Evolutionary conservation across 331 rosid species (phyloP).

Genomic region (Quercus lobata): DNA sequence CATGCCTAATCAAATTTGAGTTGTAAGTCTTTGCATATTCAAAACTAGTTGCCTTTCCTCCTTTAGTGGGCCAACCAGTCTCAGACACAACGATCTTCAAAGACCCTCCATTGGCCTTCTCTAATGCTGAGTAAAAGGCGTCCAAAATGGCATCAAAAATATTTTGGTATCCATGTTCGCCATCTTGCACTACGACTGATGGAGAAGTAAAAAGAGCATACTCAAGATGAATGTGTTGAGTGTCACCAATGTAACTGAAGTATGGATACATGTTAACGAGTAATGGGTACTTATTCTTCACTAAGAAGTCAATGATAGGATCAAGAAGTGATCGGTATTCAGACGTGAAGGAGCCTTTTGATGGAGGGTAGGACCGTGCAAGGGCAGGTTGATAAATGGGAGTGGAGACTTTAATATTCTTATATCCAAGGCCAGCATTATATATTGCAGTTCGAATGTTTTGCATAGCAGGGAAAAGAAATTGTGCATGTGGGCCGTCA

Average conservation of each 20-base stretch:
- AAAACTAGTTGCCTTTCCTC: neutral
- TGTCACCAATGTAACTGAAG: neutral
- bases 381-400: conserved; percentile 17
- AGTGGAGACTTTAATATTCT: conserved; percentile 45
- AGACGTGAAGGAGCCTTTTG: conserved; percentile 24
- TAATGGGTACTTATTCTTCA: conserved; percentile 31
- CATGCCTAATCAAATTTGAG: neutral
- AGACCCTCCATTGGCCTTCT: neutral
- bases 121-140: neutral
- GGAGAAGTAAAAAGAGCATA: neutral
- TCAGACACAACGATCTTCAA: neutral
- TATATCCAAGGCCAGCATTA: conserved; percentile 13
- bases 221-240: neutral
- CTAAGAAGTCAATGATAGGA: conserved; percentile 25
- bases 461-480: conserved; percentile 41
- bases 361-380: conserved; percentile 31
- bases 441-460: conserved; percentile 39
- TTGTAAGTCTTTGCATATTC: neutral
- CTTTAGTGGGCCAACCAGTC: neutral
- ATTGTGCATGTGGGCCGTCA: neutral
- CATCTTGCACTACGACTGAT: neutral
- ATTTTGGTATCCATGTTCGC: neutral
- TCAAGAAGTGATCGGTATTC: conserved; percentile 13
- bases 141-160: neutral
- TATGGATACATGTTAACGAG: conserved; percentile 43